These are phyloP conservation scores for Populus tomentosa DNA, from an alignment of 441 rosid genomes.

Conservation along the genomic window DNA sequence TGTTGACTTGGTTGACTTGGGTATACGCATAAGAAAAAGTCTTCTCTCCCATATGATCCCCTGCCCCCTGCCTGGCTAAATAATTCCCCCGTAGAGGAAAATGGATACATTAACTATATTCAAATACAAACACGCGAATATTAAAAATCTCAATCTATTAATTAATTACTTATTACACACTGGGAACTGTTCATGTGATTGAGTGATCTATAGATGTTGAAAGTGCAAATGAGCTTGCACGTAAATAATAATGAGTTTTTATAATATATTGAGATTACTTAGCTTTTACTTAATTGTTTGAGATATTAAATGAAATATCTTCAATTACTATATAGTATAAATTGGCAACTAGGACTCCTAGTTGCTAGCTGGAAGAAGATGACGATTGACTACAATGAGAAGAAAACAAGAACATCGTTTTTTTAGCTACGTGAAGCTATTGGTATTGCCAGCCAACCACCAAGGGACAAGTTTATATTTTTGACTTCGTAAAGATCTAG, in stretches of 20 bases:
- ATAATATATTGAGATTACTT: neutral
- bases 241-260: no score
- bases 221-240: no score
- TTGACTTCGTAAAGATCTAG: neutral
- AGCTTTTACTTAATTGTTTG: no score
- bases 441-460: slow-evolving; percentile 17
- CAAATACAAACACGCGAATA: neutral
- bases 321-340: neutral
- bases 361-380: neutral
- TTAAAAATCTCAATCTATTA: no score
- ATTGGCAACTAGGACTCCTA: slow-evolving; percentile 8
- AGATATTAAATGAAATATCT: neutral
- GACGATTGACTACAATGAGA: slow-evolving; percentile 6
- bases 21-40: neutral
- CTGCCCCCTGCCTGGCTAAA: neutral
- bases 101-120: neutral
- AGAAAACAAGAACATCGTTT: slow-evolving; percentile 3
- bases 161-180: no score
- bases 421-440: neutral
- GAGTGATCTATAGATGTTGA: no score
- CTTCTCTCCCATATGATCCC: no score
- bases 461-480: neutral
- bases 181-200: neutral
- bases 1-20: slow-evolving; percentile 35
- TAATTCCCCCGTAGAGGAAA: neutral